These are phyloP conservation scores for Sphagnum contortum DNA, from an alignment of 225 moss, liverwort and hornwort genomes.

Conservation along the genomic window DNA sequence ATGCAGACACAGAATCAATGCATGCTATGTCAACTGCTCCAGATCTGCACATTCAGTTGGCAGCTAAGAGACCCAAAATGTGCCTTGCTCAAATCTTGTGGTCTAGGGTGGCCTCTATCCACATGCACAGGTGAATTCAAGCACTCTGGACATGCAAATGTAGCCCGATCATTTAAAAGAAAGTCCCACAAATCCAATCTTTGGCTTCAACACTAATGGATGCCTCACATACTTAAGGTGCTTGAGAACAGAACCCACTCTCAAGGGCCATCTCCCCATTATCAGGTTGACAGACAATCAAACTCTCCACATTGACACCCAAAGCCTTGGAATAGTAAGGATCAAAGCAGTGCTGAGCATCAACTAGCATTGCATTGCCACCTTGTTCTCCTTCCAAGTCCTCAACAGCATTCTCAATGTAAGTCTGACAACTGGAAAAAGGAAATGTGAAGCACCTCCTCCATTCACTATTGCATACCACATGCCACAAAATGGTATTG, in stretches of 20 bases:
- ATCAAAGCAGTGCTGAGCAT: constrained; percentile 96
- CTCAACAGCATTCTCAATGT: background rate
- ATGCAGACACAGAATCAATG: constrained; percentile 77
- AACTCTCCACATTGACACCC: constrained; percentile 87
- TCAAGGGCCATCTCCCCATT: constrained; percentile 91
- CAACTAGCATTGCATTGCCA: constrained; percentile 91
- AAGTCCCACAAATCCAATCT: no score
- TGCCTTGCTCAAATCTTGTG: no score
- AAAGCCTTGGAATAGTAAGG: constrained; percentile 83
- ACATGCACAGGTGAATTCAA: no score
- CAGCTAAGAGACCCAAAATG: constrained; percentile 28
- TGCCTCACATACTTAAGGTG: no score
- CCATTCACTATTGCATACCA: no score
- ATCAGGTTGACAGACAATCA: constrained; percentile 94
- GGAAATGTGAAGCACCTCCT: no score
- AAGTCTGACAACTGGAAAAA: no score
- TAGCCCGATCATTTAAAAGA: no score
- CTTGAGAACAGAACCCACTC: constrained; percentile 28
- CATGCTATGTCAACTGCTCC: constrained; percentile 89
- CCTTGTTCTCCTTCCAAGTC: constrained; percentile 55
- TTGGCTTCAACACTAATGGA: no score
- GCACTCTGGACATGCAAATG: no score
- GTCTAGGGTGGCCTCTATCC: no score
- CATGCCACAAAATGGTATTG: no score
- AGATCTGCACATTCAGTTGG: constrained; percentile 92